Evolutionary conservation across 345 rosid genomes (phyloP), one percentile per base, ranked within the genome.

Genomic region (Melaleuca alternifolia): DNA sequence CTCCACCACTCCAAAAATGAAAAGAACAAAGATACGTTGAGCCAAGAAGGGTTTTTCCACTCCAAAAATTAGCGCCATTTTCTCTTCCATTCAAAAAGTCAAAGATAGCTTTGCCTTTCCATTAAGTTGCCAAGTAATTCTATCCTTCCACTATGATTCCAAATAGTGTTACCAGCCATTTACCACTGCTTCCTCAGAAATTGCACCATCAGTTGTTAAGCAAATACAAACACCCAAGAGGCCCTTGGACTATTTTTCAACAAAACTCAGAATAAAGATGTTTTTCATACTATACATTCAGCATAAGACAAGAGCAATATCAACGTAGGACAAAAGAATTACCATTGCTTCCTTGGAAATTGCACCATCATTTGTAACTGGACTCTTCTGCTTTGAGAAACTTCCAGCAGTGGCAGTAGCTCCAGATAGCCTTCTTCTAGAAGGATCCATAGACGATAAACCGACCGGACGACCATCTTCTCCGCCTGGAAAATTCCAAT

Each of bases 351-450:
- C 98, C 86, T 90, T 93, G 16, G 90, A 30, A 83, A 86, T 65
- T 85, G 92, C 89, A 86, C 94, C 89, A 79, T 95, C 95, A 59
- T 91, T 93, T 41, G 92, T 86, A 54, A 90, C 88, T 21, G 95
- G 93, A 90, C 91, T 93, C 89, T 93, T 95, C 86, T 96, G 98
- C 93, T 94, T 90, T 33, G 95, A 90, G 86, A 88, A 91, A 84
- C 91, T 93, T 81, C 92, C 96, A 53, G 97, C 88, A 90, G 89
- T 92, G 48, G 92, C 86, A 50, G 92, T 86, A 77, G 93, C 93
- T 48, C 96, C 98, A 50, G 99, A 94, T 84, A 91, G 79, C 89
- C 99, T 93, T 89, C 93, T 90, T 86, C 96, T 86, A 57, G 98
- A 90, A 53, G 95, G 91, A 90, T 96, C 99, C 92, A 92, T 92